phyloP scores from a whole-genome alignment of 2,329 filamentous ascomycete genomes.

The Trichoderma sp. region DNA sequence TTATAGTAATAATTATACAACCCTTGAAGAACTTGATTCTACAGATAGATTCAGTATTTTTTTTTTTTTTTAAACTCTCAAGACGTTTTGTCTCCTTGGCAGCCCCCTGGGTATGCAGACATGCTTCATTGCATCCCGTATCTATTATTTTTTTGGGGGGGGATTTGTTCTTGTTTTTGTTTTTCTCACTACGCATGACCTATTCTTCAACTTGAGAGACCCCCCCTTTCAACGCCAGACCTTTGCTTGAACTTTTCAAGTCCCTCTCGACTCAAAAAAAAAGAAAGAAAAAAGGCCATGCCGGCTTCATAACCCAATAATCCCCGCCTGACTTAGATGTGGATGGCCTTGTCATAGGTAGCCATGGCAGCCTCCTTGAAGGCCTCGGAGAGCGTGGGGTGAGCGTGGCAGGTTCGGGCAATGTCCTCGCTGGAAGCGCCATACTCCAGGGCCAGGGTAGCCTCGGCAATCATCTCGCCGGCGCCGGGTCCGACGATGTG shows the following conservation, averaged over 20 bases:
- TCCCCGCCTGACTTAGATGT: slow-evolving; percentile 61
- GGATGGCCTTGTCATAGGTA: slow-evolving; percentile 91
- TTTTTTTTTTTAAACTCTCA: too few relatives aligned
- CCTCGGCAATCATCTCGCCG: slow-evolving; percentile 99
- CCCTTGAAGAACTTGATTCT: slow-evolving; percentile 8
- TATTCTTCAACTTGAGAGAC: not conserved
- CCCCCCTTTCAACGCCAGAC: not conserved
- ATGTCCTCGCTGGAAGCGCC: slow-evolving; percentile 94
- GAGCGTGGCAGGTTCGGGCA: slow-evolving; percentile 90
- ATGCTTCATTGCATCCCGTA: slow-evolving; percentile 2
- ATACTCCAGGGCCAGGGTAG: slow-evolving; percentile 91
- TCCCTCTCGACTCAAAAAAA: not conserved
- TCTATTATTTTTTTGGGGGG: slow-evolving; percentile 14
- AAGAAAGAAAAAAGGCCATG: too few relatives aligned
- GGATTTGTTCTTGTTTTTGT: too few relatives aligned
- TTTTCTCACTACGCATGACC: slow-evolving; percentile 8
- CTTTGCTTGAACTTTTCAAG: not conserved
- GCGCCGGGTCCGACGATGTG: slow-evolving; percentile 96
- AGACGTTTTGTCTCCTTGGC: not conserved
- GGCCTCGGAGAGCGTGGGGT: slow-evolving; percentile 92
- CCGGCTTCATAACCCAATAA: not conserved
- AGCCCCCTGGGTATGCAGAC: not conserved
- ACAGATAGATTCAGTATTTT: slow-evolving; percentile 11
- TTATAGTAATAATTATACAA: slow-evolving; percentile 15
- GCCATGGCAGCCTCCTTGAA: slow-evolving; percentile 99